Conservation (phyloP, 257 asterid species). For the Solanum sparsipilum region DNA sequence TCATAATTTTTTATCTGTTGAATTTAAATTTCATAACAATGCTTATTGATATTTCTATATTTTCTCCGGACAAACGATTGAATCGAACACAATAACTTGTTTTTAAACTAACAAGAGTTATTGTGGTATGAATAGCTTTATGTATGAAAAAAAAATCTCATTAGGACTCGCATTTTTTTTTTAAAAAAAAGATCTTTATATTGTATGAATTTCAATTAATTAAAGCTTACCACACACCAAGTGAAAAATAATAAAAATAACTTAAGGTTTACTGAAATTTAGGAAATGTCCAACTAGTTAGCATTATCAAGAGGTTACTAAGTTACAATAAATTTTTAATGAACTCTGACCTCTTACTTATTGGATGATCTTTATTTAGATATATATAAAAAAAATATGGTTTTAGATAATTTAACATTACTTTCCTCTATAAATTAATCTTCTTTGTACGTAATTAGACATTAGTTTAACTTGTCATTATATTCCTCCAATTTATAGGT, state of each 20-base stretch:
- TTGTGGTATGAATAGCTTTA: too few species aligned
- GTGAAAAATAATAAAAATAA: too few species aligned
- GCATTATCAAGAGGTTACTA: neutral
- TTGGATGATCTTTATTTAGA: neutral
- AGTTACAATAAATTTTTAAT: neutral
- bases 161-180: too few species aligned
- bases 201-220: too few species aligned
- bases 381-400: neutral
- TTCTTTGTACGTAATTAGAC: neutral
- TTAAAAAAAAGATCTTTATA: too few species aligned
- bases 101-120: neutral
- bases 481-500: neutral
- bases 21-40: too few species aligned
- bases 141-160: too few species aligned
- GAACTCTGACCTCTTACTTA: neutral
- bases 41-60: too few species aligned
- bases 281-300: neutral
- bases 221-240: too few species aligned
- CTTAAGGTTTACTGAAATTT: neutral
- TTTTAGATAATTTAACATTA: neutral
- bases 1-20: too few species aligned
- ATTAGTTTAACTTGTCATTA: neutral
- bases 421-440: neutral
- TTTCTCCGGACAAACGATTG: too few species aligned
- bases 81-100: neutral